Percentiles rank a stretch among this genome's conserved stretches.
Conservation (phyloP, 306 rosid genomes). For the Quercus aquifolioides region DNA sequence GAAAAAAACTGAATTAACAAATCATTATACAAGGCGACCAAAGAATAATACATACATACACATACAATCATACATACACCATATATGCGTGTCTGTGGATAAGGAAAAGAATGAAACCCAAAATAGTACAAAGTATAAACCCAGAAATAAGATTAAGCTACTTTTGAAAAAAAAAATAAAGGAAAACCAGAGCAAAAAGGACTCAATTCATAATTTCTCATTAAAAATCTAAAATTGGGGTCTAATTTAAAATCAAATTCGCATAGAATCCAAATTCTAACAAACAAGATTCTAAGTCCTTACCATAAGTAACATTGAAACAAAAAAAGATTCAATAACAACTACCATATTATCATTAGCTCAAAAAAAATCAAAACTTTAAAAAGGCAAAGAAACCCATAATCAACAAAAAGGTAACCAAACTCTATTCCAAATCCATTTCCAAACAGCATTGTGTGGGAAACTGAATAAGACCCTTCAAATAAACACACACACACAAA, state of each 20-base stretch:
- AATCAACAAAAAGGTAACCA: background rate
- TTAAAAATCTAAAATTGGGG: background rate
- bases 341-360: background rate
- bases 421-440: background rate
- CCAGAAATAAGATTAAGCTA: background rate
- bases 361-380: background rate
- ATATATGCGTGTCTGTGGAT: background rate
- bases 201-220: background rate
- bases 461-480: background rate
- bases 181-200: background rate
- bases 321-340: background rate
- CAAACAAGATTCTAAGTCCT: background rate
- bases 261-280: background rate
- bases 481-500: background rate
- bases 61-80: background rate
- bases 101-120: background rate
- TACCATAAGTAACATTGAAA: background rate
- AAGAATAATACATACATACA: conserved; percentile 11
- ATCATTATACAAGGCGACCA: conserved; percentile 26
- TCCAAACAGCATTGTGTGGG: background rate
- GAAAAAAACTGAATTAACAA: conserved; percentile 40
- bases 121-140: background rate
- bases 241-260: background rate
- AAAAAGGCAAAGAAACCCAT: background rate
- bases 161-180: background rate